Evolutionary conservation across 2,329 filamentous ascomycete genomes (phyloP).

Genomic region (Pestalotiopsis sp.): DNA sequence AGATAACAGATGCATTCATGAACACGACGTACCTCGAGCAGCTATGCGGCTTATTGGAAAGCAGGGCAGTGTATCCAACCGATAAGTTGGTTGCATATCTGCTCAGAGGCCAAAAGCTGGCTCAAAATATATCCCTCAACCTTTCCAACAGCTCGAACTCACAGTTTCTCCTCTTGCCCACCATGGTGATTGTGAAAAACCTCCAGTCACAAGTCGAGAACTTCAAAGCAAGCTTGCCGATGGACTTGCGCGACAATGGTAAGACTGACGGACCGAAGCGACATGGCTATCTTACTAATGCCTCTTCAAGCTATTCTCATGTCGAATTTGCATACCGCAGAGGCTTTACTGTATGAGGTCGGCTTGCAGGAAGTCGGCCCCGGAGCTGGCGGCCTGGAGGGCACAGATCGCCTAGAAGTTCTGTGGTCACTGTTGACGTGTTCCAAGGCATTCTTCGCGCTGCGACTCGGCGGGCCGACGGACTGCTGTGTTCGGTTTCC

Average conservation of each 20-base stretch:
- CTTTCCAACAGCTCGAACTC: constrained; percentile 28
- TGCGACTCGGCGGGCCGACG: constrained; percentile 21
- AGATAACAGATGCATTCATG: constrained; percentile 49
- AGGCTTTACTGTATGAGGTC: constrained; percentile 48
- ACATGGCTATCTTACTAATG: neutral
- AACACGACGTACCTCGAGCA: constrained; percentile 42
- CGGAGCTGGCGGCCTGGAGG: constrained; percentile 29
- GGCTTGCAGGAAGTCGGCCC: constrained; percentile 40
- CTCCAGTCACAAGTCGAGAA: constrained; percentile 45
- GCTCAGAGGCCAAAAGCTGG: constrained; percentile 47
- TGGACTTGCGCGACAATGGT: constrained; percentile 35
- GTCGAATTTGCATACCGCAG: constrained; percentile 44
- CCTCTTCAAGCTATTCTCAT: constrained; percentile 34
- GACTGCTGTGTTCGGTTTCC: constrained; percentile 39
- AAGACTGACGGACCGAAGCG: constrained; percentile 12
- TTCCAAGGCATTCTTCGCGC: constrained; percentile 39
- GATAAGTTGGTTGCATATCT: constrained; percentile 46
- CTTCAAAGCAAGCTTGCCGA: constrained; percentile 36
- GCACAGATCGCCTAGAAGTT: constrained; percentile 41
- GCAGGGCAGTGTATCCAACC: constrained; percentile 40
- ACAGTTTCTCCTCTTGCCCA: constrained; percentile 33
- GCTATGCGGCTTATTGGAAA: constrained; percentile 43
- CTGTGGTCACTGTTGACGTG: constrained; percentile 46
- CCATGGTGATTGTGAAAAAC: constrained; percentile 40
- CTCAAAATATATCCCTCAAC: constrained; percentile 45